Conservation (phyloP, 441 rosid species). For the Arabidopsis lyrata region DNA sequence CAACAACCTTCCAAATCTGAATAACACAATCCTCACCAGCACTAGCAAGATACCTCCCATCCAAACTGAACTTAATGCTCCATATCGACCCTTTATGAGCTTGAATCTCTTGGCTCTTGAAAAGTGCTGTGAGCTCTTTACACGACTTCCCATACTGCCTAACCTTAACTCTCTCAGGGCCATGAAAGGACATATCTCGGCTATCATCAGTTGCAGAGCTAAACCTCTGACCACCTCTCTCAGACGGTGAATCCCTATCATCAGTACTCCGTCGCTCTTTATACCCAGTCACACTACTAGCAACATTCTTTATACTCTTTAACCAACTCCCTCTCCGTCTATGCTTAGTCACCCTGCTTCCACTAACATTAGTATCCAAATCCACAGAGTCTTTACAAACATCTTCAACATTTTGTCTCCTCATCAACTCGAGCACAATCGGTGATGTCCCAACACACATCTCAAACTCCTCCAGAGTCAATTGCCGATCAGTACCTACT, state of each 20-base stretch:
- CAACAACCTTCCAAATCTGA: slow-evolving; percentile 72
- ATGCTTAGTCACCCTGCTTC: slow-evolving; percentile 54
- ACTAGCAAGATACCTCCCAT: slow-evolving; percentile 75
- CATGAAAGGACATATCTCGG: slow-evolving; percentile 85
- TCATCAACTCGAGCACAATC: slow-evolving; percentile 91
- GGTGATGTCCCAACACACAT: slow-evolving; percentile 92
- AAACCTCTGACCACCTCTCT: slow-evolving; percentile 89
- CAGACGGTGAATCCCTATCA: slow-evolving; percentile 86
- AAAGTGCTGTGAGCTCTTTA: slow-evolving; percentile 69
- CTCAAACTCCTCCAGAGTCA: slow-evolving; percentile 95
- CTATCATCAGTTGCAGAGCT: slow-evolving; percentile 99
- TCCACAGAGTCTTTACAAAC: slow-evolving; percentile 63
- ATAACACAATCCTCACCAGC: slow-evolving; percentile 83
- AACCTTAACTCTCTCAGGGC: slow-evolving; percentile 75
- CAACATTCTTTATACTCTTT: slow-evolving; percentile 76
- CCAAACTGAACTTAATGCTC: slow-evolving; percentile 77
- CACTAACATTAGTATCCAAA: slow-evolving; percentile 49
- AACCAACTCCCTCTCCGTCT: slow-evolving; percentile 89
- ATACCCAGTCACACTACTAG: slow-evolving; percentile 63
- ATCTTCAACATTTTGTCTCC: slow-evolving; percentile 92
- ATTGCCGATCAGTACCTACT: slow-evolving; percentile 86
- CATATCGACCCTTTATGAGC: slow-evolving; percentile 76
- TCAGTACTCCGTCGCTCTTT: slow-evolving; percentile 92
- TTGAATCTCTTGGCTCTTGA: slow-evolving; percentile 75
- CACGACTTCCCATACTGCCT: slow-evolving; percentile 71